These are phyloP conservation scores for Rhizopogon salebrosus DNA, from an alignment of 768 basidiomycete genomes.

Conservation along the genomic window DNA sequence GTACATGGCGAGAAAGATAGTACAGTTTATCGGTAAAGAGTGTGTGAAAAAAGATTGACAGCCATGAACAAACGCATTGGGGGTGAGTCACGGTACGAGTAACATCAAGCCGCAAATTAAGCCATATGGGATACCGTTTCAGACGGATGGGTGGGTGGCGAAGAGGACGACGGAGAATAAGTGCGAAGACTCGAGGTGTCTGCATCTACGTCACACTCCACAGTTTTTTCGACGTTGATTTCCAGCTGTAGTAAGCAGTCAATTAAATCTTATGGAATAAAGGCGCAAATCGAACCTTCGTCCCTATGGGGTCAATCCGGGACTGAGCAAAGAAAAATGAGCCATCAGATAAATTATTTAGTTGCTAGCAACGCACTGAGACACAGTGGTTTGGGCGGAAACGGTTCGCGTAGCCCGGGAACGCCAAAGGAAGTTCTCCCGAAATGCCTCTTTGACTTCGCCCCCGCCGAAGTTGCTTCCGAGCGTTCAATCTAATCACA, in stretches of 20 bases:
- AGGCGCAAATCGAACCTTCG: slow-evolving; percentile 15
- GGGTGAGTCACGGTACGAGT: neutral
- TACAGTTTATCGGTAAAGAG: neutral
- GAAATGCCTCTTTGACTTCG: slow-evolving; percentile 23
- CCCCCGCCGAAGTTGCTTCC: slow-evolving; percentile 26
- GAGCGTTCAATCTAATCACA: slow-evolving; percentile 30
- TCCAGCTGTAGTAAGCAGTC: slow-evolving; percentile 14
- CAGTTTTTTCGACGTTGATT: slow-evolving; percentile 25
- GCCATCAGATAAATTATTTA: neutral
- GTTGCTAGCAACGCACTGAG: neutral
- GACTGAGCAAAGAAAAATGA: slow-evolving; percentile 2
- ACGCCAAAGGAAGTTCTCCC: slow-evolving; percentile 20
- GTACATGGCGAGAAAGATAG: neutral
- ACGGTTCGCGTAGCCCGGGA: slow-evolving; percentile 20
- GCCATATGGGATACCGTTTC: neutral
- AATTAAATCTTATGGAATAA: neutral
- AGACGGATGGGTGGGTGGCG: neutral
- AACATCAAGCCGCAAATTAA: neutral
- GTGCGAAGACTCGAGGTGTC: neutral
- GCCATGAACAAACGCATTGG: neutral
- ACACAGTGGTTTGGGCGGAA: neutral
- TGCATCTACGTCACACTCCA: slow-evolving; percentile 18
- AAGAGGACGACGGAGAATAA: neutral
- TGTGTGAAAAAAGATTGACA: neutral
- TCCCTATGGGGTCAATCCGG: slow-evolving; percentile 7